These are phyloP conservation scores for Euphorbia pulcherrima DNA, from an alignment of 345 rosid species.

Conservation along the genomic window DNA sequence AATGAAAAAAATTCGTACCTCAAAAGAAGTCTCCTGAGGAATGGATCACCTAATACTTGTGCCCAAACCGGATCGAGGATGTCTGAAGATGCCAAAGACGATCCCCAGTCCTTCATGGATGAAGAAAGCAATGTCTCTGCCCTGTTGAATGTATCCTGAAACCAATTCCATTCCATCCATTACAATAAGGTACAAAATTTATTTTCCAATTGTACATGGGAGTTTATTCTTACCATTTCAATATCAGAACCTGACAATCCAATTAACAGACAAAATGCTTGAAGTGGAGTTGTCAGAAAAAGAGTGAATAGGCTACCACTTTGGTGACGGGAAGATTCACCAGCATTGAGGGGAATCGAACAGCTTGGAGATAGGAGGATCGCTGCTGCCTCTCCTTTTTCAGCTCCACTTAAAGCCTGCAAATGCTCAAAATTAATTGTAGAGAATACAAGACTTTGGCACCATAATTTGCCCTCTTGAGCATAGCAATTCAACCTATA, in stretches of 20 bases:
- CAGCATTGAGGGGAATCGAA: conserved; percentile 39
- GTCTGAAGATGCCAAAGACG: conserved; percentile 59
- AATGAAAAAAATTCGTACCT: conserved; percentile 44
- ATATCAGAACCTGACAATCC: conserved; percentile 66
- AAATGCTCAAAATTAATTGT: conserved; percentile 10
- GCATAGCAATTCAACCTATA: neutral
- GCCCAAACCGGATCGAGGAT: conserved; percentile 85
- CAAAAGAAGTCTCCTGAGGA: conserved; percentile 74
- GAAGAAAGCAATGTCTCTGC: conserved; percentile 75
- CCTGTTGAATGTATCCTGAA: conserved; percentile 53
- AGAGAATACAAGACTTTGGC: neutral
- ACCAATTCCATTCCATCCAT: conserved; percentile 12
- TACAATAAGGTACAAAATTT: conserved; percentile 10
- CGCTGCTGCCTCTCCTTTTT: conserved; percentile 97
- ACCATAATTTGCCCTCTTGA: neutral
- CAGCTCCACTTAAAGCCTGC: conserved; percentile 73
- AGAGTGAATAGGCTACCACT: conserved; percentile 76
- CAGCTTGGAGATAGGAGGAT: conserved; percentile 73
- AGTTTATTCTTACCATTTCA: conserved; percentile 51
- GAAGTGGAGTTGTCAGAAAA: conserved; percentile 82
- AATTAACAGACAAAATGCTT: conserved; percentile 76
- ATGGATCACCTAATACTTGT: conserved; percentile 79
- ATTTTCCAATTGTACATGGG: conserved; percentile 12
- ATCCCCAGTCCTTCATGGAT: conserved; percentile 75
- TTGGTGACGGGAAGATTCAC: conserved; percentile 63